A percentile compares a stretch with the other conserved stretches of the same genome.
Conservation (phyloP, 2,329 filamentous ascomycete species). For the Botrytis fragariae region DNA sequence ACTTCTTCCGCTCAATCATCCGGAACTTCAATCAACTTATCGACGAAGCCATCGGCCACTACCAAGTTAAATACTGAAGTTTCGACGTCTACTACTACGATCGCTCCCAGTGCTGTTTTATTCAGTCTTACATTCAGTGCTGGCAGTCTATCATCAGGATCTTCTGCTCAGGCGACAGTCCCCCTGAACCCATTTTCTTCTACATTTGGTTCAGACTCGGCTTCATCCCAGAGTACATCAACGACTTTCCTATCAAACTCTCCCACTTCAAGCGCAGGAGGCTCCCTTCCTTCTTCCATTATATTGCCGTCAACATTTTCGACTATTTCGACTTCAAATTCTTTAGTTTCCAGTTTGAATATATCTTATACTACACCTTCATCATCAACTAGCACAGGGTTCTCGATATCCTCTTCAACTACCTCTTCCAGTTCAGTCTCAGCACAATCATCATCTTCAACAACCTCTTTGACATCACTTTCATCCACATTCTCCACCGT, state of each 20-base stretch:
- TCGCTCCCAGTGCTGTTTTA: too few species aligned
- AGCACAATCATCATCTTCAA: neutral
- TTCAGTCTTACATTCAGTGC: neutral
- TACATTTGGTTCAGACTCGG: neutral
- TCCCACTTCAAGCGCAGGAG: neutral
- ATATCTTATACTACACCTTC: neutral
- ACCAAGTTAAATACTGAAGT: too few species aligned
- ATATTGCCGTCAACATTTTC: neutral
- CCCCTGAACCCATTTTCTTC: neutral
- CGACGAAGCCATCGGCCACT: neutral
- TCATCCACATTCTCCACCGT: neutral
- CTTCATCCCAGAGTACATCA: neutral
- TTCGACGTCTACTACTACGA: neutral
- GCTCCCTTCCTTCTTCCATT: neutral
- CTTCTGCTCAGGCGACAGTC: neutral
- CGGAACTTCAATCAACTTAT: neutral
- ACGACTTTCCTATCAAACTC: neutral
- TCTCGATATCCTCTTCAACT: neutral
- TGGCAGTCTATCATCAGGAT: neutral
- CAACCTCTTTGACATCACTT: neutral
- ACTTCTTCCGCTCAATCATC: neutral
- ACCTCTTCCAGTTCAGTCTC: neutral
- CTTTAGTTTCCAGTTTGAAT: neutral
- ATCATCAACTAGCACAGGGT: neutral
- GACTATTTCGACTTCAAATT: neutral